These are phyloP conservation scores for Globisporangium paddicum DNA, from an alignment of 352 stramenopile species.

Conservation along the genomic window DNA sequence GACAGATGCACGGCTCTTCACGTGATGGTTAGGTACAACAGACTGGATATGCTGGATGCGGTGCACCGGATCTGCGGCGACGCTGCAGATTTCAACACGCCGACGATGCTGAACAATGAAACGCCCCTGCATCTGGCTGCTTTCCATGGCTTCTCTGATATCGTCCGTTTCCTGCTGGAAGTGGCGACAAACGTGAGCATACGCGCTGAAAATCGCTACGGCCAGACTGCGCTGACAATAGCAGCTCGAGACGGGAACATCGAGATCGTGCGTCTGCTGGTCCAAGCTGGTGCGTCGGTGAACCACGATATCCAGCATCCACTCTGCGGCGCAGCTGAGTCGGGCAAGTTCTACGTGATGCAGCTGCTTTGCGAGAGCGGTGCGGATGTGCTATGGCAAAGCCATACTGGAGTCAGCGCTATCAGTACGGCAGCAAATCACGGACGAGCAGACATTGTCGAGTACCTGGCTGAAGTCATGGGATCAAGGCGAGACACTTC, in stretches of 20 bases:
- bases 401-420: background rate
- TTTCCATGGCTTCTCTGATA: background rate
- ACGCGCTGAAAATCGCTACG: background rate
- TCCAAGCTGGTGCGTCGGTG: background rate
- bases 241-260: background rate
- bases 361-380: background rate
- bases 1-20: background rate
- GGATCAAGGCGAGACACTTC: background rate
- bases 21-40: background rate
- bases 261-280: background rate
- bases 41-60: background rate
- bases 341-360: background rate
- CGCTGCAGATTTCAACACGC: background rate
- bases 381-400: background rate
- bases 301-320: background rate
- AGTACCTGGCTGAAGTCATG: background rate
- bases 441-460: background rate
- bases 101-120: background rate
- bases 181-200: background rate
- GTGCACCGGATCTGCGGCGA: background rate
- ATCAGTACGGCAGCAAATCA: background rate
- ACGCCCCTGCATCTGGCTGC: slow-evolving; percentile 1
- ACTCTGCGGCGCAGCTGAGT: background rate
- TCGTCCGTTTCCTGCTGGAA: background rate
- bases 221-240: background rate